Conservation (phyloP, 1,139 yeast species). For the Geotrichum macrosporum region DNA sequence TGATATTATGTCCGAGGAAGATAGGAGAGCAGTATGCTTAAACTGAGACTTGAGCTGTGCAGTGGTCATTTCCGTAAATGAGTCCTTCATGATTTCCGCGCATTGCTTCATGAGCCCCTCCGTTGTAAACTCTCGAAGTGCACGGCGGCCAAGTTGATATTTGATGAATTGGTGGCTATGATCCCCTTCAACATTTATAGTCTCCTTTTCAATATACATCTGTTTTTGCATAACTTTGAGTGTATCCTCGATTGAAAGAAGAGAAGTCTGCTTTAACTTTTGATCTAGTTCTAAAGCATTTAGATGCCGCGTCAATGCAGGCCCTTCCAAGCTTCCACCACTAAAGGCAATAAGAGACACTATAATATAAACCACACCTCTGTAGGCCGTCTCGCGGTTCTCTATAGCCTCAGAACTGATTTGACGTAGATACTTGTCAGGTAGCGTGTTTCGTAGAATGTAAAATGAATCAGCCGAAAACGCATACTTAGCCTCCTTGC, state of each 20-base stretch:
- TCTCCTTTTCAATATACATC: conserved; percentile 16
- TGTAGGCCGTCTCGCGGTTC: conserved; percentile 15
- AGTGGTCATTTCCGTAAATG: conserved; percentile 6
- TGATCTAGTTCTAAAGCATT: conserved; percentile 11
- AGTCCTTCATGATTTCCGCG: conserved; percentile 7
- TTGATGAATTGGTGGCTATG: conserved; percentile 11
- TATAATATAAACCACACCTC: conserved; percentile 15
- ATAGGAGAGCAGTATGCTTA: conserved; percentile 11
- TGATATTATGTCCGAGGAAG: conserved; percentile 7
- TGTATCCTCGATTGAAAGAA: conserved; percentile 10
- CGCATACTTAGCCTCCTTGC: neutral
- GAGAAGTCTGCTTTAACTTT: conserved; percentile 5
- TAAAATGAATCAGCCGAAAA: conserved; percentile 12
- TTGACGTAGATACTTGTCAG: conserved; percentile 6
- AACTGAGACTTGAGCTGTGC: conserved; percentile 13
- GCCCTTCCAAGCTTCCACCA: conserved; percentile 14
- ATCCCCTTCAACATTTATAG: conserved; percentile 15
- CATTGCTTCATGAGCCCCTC: conserved; percentile 15
- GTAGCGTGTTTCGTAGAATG: conserved; percentile 13
- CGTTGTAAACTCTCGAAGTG: conserved; percentile 18
- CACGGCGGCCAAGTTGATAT: conserved; percentile 19
- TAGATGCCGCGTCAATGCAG: conserved; percentile 11
- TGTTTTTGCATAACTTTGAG: conserved; percentile 14
- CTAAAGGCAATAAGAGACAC: conserved; percentile 17
- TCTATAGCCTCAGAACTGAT: conserved; percentile 4